Conservation (phyloP, 371 early-diverging fungal genomes). For the Synchytrium microbalum region DNA sequence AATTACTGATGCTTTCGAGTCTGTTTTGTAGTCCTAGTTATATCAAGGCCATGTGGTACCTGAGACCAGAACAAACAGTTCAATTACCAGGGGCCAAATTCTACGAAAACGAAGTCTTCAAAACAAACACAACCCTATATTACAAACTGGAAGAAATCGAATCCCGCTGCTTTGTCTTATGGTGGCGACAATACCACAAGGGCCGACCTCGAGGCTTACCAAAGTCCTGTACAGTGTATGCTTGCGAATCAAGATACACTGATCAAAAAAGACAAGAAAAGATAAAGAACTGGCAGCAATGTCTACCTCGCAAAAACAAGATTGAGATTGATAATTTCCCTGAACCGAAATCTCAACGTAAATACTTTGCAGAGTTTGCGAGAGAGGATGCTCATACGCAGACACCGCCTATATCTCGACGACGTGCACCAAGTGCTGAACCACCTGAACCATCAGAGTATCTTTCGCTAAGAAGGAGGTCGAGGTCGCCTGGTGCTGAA, state of each 20-base stretch:
- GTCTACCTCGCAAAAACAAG: conserved; percentile 18
- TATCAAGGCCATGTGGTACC: conserved; percentile 35
- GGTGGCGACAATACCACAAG: conserved; percentile 33
- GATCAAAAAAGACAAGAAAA: conserved; percentile 30
- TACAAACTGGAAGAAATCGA: conserved; percentile 31
- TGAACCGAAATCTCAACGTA: conserved; percentile 7
- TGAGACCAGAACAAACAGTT: conserved; percentile 45
- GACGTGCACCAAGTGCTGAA: conserved; percentile 9
- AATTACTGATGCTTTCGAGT: background rate
- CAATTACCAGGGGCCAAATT: conserved; percentile 35
- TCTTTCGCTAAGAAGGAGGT: conserved; percentile 6
- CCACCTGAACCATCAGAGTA: background rate
- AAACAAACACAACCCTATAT: conserved; percentile 31
- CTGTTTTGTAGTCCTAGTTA: background rate
- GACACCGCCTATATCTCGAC: conserved; percentile 15
- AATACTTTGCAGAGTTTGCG: conserved; percentile 24
- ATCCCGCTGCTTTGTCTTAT: conserved; percentile 44
- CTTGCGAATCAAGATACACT: conserved; percentile 44
- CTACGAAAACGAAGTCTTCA: conserved; percentile 45
- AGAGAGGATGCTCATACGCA: conserved; percentile 19
- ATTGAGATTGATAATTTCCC: background rate
- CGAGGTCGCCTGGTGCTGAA: conserved; percentile 10
- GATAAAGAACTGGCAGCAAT: conserved; percentile 40
- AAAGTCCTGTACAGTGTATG: conserved; percentile 32
- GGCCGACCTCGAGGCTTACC: conserved; percentile 31